Base-by-base conservation (phyloP, 1,284 basidiomycete genomes). In the Grifola frondosa region DNA sequence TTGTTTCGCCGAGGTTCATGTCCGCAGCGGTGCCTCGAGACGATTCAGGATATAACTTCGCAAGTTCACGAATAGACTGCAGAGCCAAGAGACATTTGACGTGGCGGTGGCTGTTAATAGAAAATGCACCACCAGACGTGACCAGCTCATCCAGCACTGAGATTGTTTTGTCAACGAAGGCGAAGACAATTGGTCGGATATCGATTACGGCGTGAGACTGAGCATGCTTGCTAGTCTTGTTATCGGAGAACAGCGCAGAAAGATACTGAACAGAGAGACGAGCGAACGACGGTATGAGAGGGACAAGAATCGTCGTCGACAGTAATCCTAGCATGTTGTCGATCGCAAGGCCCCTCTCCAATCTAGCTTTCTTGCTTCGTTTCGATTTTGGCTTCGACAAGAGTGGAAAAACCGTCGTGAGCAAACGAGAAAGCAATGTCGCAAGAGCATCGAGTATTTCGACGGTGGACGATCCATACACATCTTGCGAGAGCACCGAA, bases 51-150 rank as follows among this genome's bases (percentile, higher is more conserved):
- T 56, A 58, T 21, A 60, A 49, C 25, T 39, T 33, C 36, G 44
- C 50, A 8, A 63, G 50, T 49, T 60, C 58, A 34, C 60, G 58
- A 15, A 54, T 42, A 25, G 54, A 52, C 39, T 53, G 50, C 24
- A 62, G 53, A 29, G 52, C 46, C 12, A 62, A 44, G 29, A 56
- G 37, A 19, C 50, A 52, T 35, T 44, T 50, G 46, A 58, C 47
- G 37, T 42, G 37, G 29, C 24, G 25, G 5, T 47, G 23, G 7
- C 20, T 29, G 4, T 23, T 20, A 10, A 6, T 20, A 24, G 30
- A 8, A 9, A 25, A 12, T 34, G 17, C 35, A 15, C 13, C 21
- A 13, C 17, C 29, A 30, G 42, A 21, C 12, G 19, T 32, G n/a
- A 40, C 21, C 12, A 54, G 45, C 10, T 24, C 39, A 33, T 46